Evolutionary conservation across 208 protist genomes (phyloP).

Genomic region (Leishmania mexicana): DNA sequence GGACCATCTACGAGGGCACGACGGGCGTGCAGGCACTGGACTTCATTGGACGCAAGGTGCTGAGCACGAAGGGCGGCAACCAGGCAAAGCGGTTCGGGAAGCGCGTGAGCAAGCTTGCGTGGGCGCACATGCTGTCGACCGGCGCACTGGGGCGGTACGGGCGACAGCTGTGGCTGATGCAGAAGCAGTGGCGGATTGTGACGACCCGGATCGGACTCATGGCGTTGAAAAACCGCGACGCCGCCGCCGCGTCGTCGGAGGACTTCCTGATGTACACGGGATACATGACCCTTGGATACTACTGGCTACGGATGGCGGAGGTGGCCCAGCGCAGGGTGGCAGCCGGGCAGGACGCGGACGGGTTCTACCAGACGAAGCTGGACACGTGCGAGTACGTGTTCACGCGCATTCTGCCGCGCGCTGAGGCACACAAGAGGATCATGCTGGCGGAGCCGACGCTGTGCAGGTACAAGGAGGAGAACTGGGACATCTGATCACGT

Average conservation of each 20-base stretch:
- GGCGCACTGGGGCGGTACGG: constrained; percentile 41
- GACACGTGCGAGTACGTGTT: constrained; percentile 82
- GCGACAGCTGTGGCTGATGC: constrained; percentile 57
- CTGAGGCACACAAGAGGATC: constrained; percentile 55
- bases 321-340: constrained; percentile 66
- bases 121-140: constrained; percentile 38
- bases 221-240: constrained; percentile 50
- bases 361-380: constrained; percentile 86
- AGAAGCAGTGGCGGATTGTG: constrained; percentile 68
- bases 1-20: constrained; percentile 83
- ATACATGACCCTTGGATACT: constrained; percentile 78
- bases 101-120: constrained; percentile 44
- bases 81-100: constrained; percentile 39
- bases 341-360: constrained; percentile 56
- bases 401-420: constrained; percentile 63
- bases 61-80: constrained; percentile 58
- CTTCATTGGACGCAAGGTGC: constrained; percentile 86
- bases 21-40: constrained; percentile 87
- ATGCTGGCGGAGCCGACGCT: constrained; percentile 49
- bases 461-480: constrained; percentile 51
- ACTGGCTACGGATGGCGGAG: constrained; percentile 88
- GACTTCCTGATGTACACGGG: constrained; percentile 86
- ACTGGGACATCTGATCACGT: constrained; percentile 45
- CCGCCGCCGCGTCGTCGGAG: constrained; percentile 52
- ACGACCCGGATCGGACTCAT: constrained; percentile 51